Evolutionary conservation across 164 flowering plant species (phyloP).

Genomic region (Chimonanthus salicifolius): DNA sequence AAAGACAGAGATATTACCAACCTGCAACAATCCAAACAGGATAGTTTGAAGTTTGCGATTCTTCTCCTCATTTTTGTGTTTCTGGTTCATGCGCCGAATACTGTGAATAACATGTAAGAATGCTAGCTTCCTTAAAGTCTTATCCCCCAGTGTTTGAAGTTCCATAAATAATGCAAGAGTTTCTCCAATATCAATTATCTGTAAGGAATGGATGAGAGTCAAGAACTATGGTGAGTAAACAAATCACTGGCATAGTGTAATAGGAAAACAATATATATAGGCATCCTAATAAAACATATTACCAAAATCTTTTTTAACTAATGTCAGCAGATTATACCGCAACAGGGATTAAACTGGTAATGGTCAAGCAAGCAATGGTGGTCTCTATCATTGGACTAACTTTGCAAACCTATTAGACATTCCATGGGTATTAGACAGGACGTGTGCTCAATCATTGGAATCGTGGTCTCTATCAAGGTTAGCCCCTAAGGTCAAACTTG

Average conservation of each 20-base stretch:
- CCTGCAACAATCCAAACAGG: conserved; percentile 62
- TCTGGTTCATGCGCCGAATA: conserved; percentile 74
- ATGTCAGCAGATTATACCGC: too few species aligned
- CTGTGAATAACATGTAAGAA: conserved; percentile 74
- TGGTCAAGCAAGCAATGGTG: too few species aligned
- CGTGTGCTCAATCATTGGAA: too few species aligned
- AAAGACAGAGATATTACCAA: conserved; percentile 12
- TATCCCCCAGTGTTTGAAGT: conserved; percentile 76
- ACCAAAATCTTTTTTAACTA: too few species aligned
- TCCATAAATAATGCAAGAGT: conserved; percentile 74
- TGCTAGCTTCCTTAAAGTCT: conserved; percentile 48
- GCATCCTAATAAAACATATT: too few species aligned
- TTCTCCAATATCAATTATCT: conserved; percentile 68
- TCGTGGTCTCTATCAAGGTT: too few species aligned
- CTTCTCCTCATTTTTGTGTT: conserved; percentile 62
- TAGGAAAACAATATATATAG: too few species aligned
- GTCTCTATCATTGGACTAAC: too few species aligned
- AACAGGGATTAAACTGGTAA: too few species aligned
- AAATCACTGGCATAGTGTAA: background rate
- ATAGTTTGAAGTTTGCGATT: conserved; percentile 76
- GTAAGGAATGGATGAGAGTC: conserved; percentile 5
- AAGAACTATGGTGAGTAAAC: background rate
- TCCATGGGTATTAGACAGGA: too few species aligned
- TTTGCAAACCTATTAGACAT: too few species aligned
- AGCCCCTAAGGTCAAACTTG: too few species aligned